These are phyloP conservation scores for Fallopia convolvulus DNA, from an alignment of 148 eudicot genomes.

Conservation along the genomic window DNA sequence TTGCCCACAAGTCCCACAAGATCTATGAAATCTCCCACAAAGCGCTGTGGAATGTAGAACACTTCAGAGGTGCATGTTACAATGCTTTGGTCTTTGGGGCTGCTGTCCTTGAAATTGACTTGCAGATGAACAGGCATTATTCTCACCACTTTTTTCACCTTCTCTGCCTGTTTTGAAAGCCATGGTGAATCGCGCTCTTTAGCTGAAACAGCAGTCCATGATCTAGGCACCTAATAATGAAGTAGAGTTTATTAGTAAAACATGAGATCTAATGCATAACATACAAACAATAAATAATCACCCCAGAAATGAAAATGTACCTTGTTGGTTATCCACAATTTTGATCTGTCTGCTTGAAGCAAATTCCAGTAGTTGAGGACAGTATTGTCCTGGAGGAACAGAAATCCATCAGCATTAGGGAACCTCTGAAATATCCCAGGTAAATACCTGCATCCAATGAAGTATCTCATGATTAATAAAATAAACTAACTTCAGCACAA, in stretches of 20 bases:
- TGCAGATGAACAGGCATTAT: constrained; percentile 64
- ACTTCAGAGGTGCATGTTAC: constrained; percentile 52
- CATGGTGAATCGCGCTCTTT: constrained; percentile 31
- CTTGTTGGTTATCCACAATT: constrained; percentile 67
- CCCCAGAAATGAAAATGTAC: constrained; percentile 16
- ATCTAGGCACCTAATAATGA: constrained; percentile 38
- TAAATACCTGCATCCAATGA: constrained; percentile 30
- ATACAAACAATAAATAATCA: not conserved
- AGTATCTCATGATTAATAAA: not conserved
- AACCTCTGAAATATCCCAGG: constrained; percentile 37
- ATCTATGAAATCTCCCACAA: constrained; percentile 43
- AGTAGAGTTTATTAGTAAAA: not conserved
- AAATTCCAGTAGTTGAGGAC: constrained; percentile 69
- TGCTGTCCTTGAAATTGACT: constrained; percentile 49
- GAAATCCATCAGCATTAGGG: constrained; percentile 57
- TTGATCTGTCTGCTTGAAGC: constrained; percentile 51
- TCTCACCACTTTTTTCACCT: constrained; percentile 43
- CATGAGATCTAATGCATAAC: not conserved
- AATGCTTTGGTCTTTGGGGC: constrained; percentile 23
- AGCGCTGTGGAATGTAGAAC: constrained; percentile 47
- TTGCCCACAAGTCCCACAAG: constrained; percentile 44
- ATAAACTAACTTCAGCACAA: not conserved
- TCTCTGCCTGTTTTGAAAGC: constrained; percentile 44
- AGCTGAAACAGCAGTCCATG: constrained; percentile 38
- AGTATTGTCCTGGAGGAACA: constrained; percentile 57